A percentile compares a stretch with the other conserved stretches of the same genome.
phyloP scores from a whole-genome alignment of 2,329 filamentous ascomycete genomes.

The Colletotrichum sp. region DNA sequence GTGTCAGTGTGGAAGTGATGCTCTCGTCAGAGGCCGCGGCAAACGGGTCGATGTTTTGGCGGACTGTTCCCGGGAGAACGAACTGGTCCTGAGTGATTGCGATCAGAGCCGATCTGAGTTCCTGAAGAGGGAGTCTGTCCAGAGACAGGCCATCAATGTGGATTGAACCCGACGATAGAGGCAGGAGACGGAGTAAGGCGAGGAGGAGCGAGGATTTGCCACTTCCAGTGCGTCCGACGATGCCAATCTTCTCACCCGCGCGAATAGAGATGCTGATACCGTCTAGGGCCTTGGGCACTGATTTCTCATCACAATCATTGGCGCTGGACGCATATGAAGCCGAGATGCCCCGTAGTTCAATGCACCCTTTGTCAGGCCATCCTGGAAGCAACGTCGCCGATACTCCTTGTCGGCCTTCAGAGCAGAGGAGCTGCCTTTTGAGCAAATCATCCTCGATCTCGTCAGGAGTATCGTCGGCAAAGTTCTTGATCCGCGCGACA shows the following conservation, averaged over 20 bases:
- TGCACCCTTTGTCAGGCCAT: slow-evolving; percentile 37
- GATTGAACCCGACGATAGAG: slow-evolving; percentile 41
- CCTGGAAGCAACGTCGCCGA: slow-evolving; percentile 19
- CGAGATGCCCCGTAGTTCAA: slow-evolving; percentile 33
- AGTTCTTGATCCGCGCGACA: slow-evolving; percentile 31
- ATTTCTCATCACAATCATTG: slow-evolving; percentile 26
- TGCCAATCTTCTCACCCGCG: slow-evolving; percentile 35
- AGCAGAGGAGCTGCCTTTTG: background rate
- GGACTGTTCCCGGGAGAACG: slow-evolving; percentile 13
- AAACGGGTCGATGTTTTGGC: slow-evolving; percentile 63
- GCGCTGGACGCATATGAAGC: background rate
- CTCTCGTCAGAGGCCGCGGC: slow-evolving; percentile 34
- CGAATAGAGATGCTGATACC: slow-evolving; percentile 44
- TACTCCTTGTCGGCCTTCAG: background rate
- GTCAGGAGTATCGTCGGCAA: slow-evolving; percentile 28
- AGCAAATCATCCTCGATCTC: slow-evolving; percentile 28
- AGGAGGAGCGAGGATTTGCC: slow-evolving; percentile 28
- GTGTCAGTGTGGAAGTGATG: background rate
- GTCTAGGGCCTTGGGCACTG: slow-evolving; percentile 25
- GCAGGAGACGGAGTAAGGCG: slow-evolving; percentile 50
- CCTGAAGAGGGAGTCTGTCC: slow-evolving; percentile 15
- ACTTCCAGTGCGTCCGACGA: slow-evolving; percentile 39
- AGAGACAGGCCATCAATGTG: slow-evolving; percentile 32
- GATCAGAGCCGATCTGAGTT: slow-evolving; percentile 21
- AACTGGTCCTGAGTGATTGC: slow-evolving; percentile 17